Evolutionary conservation across 2,329 filamentous ascomycete genomes (phyloP).

Genomic region (Venturia nashicola): DNA sequence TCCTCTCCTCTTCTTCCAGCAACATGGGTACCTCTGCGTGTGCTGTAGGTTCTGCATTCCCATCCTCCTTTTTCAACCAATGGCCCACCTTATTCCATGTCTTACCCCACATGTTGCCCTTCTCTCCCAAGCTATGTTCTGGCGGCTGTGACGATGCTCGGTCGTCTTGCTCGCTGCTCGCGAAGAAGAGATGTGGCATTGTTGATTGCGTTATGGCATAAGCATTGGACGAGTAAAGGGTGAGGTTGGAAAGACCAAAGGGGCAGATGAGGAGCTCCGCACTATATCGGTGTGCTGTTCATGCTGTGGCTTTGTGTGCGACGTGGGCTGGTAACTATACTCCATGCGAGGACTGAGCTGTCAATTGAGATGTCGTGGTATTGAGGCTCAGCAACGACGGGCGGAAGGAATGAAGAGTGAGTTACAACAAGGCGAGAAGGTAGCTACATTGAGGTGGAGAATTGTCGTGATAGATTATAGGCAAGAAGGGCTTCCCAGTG

Average conservation of each 20-base stretch:
- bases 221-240: background rate
- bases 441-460: background rate
- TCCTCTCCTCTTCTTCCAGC: background rate
- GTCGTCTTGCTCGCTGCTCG: background rate
- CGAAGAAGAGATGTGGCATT: slow-evolving; percentile 8
- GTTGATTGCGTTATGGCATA: background rate
- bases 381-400: background rate
- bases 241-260: background rate
- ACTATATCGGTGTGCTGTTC: slow-evolving; percentile 1
- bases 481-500: background rate
- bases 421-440: background rate
- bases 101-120: slow-evolving; percentile 8
- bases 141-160: background rate
- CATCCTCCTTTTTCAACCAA: slow-evolving; percentile 12
- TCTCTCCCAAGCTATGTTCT: background rate
- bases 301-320: background rate
- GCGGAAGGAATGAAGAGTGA: background rate
- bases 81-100: slow-evolving; percentile 9
- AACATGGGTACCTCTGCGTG: background rate
- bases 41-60: slow-evolving; percentile 4
- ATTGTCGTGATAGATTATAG: background rate
- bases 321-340: background rate
- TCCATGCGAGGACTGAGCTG: background rate
- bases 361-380: background rate
- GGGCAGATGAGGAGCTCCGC: background rate